phyloP scores from a whole-genome alignment of 345 rosid genomes.

The Euphorbia lathyris region DNA sequence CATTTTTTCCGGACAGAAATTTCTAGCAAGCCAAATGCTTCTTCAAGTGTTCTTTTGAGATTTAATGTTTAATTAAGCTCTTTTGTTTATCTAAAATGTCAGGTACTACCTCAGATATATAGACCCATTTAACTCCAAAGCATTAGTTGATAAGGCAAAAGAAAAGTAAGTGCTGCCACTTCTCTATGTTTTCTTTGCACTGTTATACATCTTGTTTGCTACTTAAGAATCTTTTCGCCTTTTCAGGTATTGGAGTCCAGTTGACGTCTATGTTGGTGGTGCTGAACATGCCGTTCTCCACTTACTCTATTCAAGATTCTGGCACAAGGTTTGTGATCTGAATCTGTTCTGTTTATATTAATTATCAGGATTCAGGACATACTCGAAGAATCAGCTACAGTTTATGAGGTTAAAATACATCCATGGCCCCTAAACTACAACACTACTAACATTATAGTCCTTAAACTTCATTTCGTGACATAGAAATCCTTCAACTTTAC shows the following conservation, averaged over 20 bases:
- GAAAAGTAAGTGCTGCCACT: constrained; percentile 54
- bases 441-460: too few relatives aligned
- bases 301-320: constrained; percentile 85
- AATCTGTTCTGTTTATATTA: not conserved
- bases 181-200: not conserved
- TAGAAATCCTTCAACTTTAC: too few relatives aligned
- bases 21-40: not conserved
- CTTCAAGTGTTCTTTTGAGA: not conserved
- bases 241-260: constrained; percentile 86
- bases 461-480: too few relatives aligned
- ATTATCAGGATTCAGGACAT: not conserved
- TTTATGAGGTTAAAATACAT: not conserved
- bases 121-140: constrained; percentile 78
- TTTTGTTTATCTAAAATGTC: constrained; percentile 17
- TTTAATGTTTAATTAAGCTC: constrained; percentile 11
- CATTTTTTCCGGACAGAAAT: not conserved
- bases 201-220: not conserved
- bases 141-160: constrained; percentile 67
- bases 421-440: too few relatives aligned
- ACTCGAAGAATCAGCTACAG: not conserved
- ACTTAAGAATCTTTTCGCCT: constrained; percentile 11
- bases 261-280: constrained; percentile 94
- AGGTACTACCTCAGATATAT: constrained; percentile 98
- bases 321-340: constrained; percentile 75
- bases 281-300: constrained; percentile 99